Base-by-base conservation (phyloP, 1,284 basidiomycete species). In the Macrocybe sp. region DNA sequence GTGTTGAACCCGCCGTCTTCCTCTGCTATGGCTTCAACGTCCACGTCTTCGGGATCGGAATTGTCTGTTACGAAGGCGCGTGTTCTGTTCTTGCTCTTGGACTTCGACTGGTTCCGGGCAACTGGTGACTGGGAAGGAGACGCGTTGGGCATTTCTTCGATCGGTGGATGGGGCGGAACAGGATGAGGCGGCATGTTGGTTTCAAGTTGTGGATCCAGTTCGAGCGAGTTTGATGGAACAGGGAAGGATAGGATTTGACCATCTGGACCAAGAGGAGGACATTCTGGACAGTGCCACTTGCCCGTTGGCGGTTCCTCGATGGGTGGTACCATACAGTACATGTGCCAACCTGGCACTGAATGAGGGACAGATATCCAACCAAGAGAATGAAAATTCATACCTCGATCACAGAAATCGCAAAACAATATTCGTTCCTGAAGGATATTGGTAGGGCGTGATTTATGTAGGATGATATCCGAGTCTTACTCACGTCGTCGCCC, bases 401-500 rank as follows among this genome's bases (percentile, higher is more conserved):
- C 93, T 73, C 93, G 77, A 72, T 99, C 96, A 64, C 96, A 99
- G 44, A 76, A 80, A 71, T 98, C 96, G 66, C 96, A 99, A 58
- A 98, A 90, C 53, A 98, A 68, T 58, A 98, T 85, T 49, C 81
- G 77, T 48, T 77, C 83, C 92, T 96, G 64, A 38, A 47, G 22
- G 45, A 46, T 49, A 43, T 50, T 59, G 52, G 34, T 57, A 55
- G 45, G 44, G 49, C 45, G 28, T 49, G 8, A 29, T 47, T 31
- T 48, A 32, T 22, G 22, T 22, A 22, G 22, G 22, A 22, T 22
- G 22, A 44, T 39, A 39, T 41, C 14, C 14, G 12, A 36, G 40
- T 37, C 51, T 50, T 49, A 75, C 90, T 74, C 71, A 95, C 94
- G 66, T 96, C 94, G 64, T 93, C 86, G 32, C 88, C 92, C 63